These are phyloP conservation scores for Licmophora abbreviata DNA, from an alignment of 108 stramenopile genomes.

Conservation along the genomic window DNA sequence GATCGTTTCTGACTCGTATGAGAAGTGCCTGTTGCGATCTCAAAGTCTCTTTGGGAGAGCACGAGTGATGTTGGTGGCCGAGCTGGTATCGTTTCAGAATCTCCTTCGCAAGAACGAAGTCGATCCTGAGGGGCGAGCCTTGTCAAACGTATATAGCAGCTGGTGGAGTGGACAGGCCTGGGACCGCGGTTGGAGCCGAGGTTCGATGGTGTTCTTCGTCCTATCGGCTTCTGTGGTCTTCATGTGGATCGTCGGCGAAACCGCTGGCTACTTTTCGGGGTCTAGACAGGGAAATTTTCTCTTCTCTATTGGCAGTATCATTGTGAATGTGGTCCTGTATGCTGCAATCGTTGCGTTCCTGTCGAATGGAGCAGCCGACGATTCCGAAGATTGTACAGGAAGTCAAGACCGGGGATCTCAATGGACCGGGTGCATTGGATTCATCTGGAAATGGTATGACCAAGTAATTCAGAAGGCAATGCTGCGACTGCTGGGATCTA, in stretches of 20 bases:
- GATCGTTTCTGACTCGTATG: constrained; percentile 66
- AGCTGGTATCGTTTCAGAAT: constrained; percentile 51
- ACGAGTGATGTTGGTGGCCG: constrained; percentile 43
- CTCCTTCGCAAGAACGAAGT: constrained; percentile 21
- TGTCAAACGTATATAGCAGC: background rate
- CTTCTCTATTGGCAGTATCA: constrained; percentile 30
- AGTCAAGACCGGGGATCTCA: background rate
- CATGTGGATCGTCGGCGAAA: constrained; percentile 38
- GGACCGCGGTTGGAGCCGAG: constrained; percentile 27
- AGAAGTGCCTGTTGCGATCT: constrained; percentile 38
- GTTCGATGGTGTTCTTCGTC: constrained; percentile 33
- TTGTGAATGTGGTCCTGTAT: constrained; percentile 31
- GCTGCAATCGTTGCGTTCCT: constrained; percentile 33
- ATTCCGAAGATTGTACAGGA: constrained; percentile 3
- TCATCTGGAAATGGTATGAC: background rate
- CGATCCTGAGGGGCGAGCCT: background rate
- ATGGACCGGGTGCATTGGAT: background rate
- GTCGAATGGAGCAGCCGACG: constrained; percentile 4
- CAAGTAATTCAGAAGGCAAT: constrained; percentile 20
- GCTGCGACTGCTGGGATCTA: constrained; percentile 29
- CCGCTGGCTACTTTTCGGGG: constrained; percentile 20
- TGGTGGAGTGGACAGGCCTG: constrained; percentile 2
- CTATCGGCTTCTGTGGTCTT: constrained; percentile 27
- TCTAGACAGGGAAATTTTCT: constrained; percentile 17
- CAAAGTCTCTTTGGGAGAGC: constrained; percentile 42